phyloP scores from a whole-genome alignment of 352 stramenopile species.

The Phytopythium mirpurense region DNA sequence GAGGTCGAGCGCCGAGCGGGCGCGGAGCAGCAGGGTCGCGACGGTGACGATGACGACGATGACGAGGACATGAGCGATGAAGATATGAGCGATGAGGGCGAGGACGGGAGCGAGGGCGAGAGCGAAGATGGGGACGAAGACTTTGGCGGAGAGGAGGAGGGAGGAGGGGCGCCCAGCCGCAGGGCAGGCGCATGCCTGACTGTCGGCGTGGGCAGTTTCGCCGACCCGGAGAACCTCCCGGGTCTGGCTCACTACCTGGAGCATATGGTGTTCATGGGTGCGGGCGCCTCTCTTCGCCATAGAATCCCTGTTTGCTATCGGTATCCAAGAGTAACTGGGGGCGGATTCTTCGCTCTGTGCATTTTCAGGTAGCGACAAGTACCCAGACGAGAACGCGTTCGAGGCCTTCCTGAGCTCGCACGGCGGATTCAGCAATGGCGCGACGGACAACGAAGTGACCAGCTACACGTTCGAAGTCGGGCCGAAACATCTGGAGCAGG shows the following conservation, averaged over 20 bases:
- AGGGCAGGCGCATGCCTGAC: constrained; percentile 60
- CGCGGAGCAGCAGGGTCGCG: constrained; percentile 18
- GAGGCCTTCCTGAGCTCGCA: constrained; percentile 86
- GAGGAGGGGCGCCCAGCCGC: constrained; percentile 17
- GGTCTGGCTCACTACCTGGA: constrained; percentile 91
- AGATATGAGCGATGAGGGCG: constrained; percentile 21
- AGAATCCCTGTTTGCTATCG: no score
- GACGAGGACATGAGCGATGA: constrained; percentile 12
- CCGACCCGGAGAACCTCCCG: constrained; percentile 59
- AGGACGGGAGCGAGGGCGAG: constrained; percentile 14
- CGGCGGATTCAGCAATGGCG: constrained; percentile 90
- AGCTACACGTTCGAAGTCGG: constrained; percentile 93
- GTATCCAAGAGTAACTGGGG: no score
- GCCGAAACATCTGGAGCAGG: constrained; percentile 45
- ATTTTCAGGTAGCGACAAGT: constrained; percentile 77
- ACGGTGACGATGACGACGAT: constrained; percentile 18
- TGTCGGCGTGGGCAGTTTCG: constrained; percentile 66
- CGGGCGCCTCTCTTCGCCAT: neutral
- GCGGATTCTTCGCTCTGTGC: no score
- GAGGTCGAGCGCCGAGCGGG: constrained; percentile 33
- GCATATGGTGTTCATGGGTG: constrained; percentile 97
- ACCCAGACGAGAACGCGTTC: constrained; percentile 92
- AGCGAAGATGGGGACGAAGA: constrained; percentile 21
- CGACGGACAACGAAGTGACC: constrained; percentile 91
- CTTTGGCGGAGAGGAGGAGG: constrained; percentile 20